A percentile compares a stretch with the other conserved stretches of the same genome.
phyloP scores from a whole-genome alignment of 1,284 basidiomycete species.

The Ceratobasidium sp. region DNA sequence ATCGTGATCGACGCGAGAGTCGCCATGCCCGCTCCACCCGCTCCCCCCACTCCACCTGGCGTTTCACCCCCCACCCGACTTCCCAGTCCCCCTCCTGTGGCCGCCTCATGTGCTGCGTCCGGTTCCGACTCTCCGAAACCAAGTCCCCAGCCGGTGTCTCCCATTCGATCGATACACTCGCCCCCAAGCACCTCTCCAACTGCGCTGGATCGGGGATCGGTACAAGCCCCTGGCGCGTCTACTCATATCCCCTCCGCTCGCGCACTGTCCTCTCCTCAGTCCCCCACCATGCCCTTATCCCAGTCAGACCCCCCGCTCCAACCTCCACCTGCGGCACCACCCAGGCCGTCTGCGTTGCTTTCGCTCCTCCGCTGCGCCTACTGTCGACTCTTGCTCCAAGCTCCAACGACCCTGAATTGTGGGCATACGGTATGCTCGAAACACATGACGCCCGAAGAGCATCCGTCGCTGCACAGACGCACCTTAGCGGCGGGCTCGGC shows the following conservation, averaged over 20 bases:
- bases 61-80: conserved; percentile 5
- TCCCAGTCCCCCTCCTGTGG: background rate
- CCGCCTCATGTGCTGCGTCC: background rate
- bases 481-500: background rate
- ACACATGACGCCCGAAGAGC: conserved; percentile 51
- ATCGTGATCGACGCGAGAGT: conserved; percentile 15
- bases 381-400: conserved; percentile 60
- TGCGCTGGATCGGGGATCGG: conserved; percentile 39
- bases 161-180: conserved; percentile 39
- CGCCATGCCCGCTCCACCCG: conserved; percentile 29
- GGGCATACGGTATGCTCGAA: conserved; percentile 69
- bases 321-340: background rate
- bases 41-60: conserved; percentile 16
- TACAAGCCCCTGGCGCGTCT: conserved; percentile 13
- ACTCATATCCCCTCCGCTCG: conserved; percentile 17
- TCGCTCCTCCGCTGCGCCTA: conserved; percentile 62
- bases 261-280: background rate
- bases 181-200: conserved; percentile 8
- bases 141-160: background rate
- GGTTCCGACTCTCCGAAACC: conserved; percentile 18
- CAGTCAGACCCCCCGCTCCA: background rate
- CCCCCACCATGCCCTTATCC: conserved; percentile 10
- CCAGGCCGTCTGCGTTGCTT: conserved; percentile 50
- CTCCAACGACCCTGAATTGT: conserved; percentile 69
- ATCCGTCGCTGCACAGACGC: background rate